Evolutionary conservation across 305 asterid species (phyloP), one percentile per base, ranked within the genome.

Genomic region (Fraxinus latifolia): DNA sequence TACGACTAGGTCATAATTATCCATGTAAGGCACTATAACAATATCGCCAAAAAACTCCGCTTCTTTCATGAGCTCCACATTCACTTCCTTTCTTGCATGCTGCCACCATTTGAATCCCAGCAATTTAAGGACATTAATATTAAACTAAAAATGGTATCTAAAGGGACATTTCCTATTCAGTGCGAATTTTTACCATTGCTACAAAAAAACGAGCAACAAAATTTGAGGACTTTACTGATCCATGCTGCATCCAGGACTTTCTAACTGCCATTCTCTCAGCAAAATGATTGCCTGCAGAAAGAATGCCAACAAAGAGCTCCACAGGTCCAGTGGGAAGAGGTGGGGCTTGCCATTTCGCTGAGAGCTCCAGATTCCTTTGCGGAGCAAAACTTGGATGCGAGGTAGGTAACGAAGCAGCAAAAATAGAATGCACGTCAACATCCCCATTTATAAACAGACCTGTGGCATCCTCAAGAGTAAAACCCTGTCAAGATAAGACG

Each of bases 231-330:
- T 90, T 87, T 80, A 96, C 83, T 25, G 88, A 79, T 80, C 85
- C 53, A 85, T 94, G 90, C 88, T 94, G 97, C 96, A 96, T 84
- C 99, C 99, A 96, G 0, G 98, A 94, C 87, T 96, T 96, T 85
- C 99, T 90, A 58, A 94, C 97, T 1, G 98, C 96, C 99, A 96
- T 96, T 83, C 99, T 83, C 90, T 96, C 99, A 15, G 97, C 97
- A 89, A 96, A 96, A 90, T 96, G 99, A 85, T 93, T 94, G 60
- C 97, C 97, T 37, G 98, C 98, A 37, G 99, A 96, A 76, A 96
- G 98, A 86, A 96, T 86, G 85, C 99, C 98, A 31, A 96, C 89
- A 79, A 96, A 94, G 80, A 96, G 93, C 76, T 93, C 98, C 80
- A 92, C 92, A 12, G 97, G 94, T 84, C 84, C 90, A 81, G 83